Conservation (phyloP, 805 yeast species). For the Candida orba region DNA sequence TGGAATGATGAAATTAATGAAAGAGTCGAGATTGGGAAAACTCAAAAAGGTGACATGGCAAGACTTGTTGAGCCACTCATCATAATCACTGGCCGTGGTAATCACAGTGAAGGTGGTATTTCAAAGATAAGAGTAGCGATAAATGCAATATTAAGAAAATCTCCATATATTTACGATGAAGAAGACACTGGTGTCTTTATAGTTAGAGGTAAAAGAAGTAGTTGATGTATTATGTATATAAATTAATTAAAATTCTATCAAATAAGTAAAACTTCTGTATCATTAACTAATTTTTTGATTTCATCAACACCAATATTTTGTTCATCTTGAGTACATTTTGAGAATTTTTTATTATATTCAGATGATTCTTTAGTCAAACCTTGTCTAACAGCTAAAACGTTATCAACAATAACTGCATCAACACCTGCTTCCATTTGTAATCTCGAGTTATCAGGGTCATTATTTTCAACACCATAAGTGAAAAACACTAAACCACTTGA, state of each 20-base stretch:
- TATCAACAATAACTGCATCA: slow-evolving; percentile 97
- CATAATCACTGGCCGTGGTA: slow-evolving; percentile 63
- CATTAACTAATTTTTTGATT: not conserved
- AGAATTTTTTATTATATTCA: too few species aligned
- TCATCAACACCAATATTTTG: slow-evolving; percentile 1
- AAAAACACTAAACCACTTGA: slow-evolving; percentile 88
- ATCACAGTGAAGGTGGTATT: slow-evolving; percentile 55
- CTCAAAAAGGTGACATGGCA: slow-evolving; percentile 30
- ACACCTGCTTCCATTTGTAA: slow-evolving; percentile 90
- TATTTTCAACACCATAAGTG: slow-evolving; percentile 81
- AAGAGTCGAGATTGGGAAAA: slow-evolving; percentile 35
- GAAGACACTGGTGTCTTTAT: slow-evolving; percentile 39
- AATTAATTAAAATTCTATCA: not conserved
- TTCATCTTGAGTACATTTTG: not conserved
- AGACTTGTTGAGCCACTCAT: slow-evolving; percentile 35
- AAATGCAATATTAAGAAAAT: slow-evolving; percentile 28
- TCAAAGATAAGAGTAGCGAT: slow-evolving; percentile 42
- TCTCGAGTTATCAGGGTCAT: slow-evolving; percentile 75
- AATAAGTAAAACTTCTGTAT: not conserved
- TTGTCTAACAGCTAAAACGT: slow-evolving; percentile 86
- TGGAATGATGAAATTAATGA: slow-evolving; percentile 49
- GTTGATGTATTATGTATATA: not conserved
- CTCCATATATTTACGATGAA: slow-evolving; percentile 41
- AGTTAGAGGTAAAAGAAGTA: slow-evolving; percentile 34
- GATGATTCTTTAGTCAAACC: slow-evolving; percentile 44